Conservation (phyloP, 495 filamentous ascomycete genomes). For the Daldinia bambusicola region DNA sequence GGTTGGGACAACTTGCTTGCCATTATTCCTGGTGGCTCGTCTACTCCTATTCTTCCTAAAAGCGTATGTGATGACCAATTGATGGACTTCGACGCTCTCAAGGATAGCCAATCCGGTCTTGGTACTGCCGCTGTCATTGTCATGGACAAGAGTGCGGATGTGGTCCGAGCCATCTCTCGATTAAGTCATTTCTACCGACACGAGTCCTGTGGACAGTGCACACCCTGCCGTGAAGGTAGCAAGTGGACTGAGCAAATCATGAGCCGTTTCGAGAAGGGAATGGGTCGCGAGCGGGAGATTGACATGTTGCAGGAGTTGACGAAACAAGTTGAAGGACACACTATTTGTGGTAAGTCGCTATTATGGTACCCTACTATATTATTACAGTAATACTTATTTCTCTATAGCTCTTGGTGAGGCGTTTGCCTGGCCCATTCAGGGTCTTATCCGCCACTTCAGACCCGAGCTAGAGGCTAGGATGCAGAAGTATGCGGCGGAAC, state of each 20-base stretch:
- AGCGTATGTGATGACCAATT: slow-evolving; percentile 88
- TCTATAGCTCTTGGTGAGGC: slow-evolving; percentile 85
- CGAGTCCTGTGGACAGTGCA: slow-evolving; percentile 98
- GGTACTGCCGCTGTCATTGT: slow-evolving; percentile 99
- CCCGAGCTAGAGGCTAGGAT: slow-evolving; percentile 94
- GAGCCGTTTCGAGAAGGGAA: slow-evolving; percentile 90
- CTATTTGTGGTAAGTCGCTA: slow-evolving; percentile 80
- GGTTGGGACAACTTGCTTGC: slow-evolving; percentile 98
- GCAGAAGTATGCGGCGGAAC: slow-evolving; percentile 73
- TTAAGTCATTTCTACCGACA: slow-evolving; percentile 97
- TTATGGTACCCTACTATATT: not conserved
- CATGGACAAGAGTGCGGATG: slow-evolving; percentile 97
- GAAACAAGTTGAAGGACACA: slow-evolving; percentile 99
- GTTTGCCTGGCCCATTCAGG: slow-evolving; percentile 98
- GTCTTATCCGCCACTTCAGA: slow-evolving; percentile 96
- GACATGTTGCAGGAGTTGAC: slow-evolving; percentile 99
- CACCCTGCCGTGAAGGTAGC: slow-evolving; percentile 94
- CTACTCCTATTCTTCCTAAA: slow-evolving; percentile 93
- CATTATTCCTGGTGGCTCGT: slow-evolving; percentile 95
- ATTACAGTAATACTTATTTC: slow-evolving; percentile 18
- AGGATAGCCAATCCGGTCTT: slow-evolving; percentile 95
- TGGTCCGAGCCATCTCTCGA: slow-evolving; percentile 90
- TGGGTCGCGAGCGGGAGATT: slow-evolving; percentile 89
- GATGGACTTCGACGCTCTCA: slow-evolving; percentile 99
- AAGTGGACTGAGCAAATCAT: slow-evolving; percentile 99